Base-by-base conservation (phyloP, 2,329 filamentous ascomycete genomes). In the Onygenales sp. region DNA sequence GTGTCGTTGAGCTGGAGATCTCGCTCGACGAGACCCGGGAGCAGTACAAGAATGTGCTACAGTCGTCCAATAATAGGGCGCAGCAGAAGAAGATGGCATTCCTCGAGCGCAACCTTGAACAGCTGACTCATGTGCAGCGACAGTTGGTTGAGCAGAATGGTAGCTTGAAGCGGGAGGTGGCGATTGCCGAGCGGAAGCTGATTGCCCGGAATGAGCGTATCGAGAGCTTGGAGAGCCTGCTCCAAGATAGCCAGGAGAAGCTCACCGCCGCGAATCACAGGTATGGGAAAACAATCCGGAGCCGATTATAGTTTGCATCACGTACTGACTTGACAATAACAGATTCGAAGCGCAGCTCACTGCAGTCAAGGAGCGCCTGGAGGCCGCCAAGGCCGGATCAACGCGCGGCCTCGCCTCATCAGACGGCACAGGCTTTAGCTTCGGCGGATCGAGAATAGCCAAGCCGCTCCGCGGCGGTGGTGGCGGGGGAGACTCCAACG, bases 21-120 rank as follows among this genome's bases (percentile, higher is more conserved):
- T 95, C 88, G 37, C 81, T 98, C 49, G 93, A 98, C 67, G 91
- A 96, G 77, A 96, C 93, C 0, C 84, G 93, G 53, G 93, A 98
- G 76, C 93, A 98, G 74, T 98, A 98, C 76, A 97, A 98, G 78
- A 96, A 95, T 64, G 93, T 98, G 56, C 81, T 98, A 54, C 86
- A 92, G 53, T 93, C 89, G 49, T 95, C 89, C 61, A 98, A 98
- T 78, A 97, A 95, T 77, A 87, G 93, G 55, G 92, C 93, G 27
- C 93, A 98, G 76, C 93, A 98, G 74, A 98, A 98, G 86, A 98
- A 98, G 82, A 97, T 98, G 88, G 94, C 93, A 13, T 98, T 98
- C 80, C 76, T 98, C 49, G 93, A 98, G 77, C 86, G 93, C 67
- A 98, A 98, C 69, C 83, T 98, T 42, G 93, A 98, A 74, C 93